These are phyloP conservation scores for Rubia balearica DNA, from an alignment of 305 asterid species.

Conservation along the genomic window DNA sequence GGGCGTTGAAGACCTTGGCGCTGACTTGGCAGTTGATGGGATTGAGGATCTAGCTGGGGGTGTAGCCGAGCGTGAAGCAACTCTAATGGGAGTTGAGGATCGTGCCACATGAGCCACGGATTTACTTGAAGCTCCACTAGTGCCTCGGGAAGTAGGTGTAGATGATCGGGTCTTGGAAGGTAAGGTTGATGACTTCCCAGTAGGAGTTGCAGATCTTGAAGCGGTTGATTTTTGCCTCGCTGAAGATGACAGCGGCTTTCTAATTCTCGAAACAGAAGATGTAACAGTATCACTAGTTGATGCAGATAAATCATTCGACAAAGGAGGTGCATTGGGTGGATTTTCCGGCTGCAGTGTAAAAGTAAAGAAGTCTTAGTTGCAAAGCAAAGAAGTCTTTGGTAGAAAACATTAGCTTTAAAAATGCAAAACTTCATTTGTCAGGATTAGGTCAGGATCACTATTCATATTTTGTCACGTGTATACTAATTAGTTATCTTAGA, in stretches of 20 bases:
- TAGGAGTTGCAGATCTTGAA: constrained; percentile 43
- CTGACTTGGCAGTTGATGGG: constrained; percentile 35
- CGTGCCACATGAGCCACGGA: constrained; percentile 30
- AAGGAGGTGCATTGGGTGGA: constrained; percentile 17
- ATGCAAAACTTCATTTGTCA: neutral
- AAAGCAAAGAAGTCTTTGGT: constrained; percentile 12
- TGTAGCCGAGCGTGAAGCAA: constrained; percentile 41
- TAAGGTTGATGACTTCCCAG: constrained; percentile 21
- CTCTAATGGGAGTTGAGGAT: constrained; percentile 47
- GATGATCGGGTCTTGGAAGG: constrained; percentile 35
- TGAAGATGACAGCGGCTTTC: constrained; percentile 28
- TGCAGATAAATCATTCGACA: constrained; percentile 6
- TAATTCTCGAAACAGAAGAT: constrained; percentile 21
- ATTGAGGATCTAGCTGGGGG: constrained; percentile 39
- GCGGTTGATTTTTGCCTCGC: constrained; percentile 25
- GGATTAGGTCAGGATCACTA: neutral
- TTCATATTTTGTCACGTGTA: no score
- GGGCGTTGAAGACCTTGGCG: constrained; percentile 51
- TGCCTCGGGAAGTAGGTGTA: constrained; percentile 46
- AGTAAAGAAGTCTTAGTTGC: constrained; percentile 2
- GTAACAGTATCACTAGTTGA: constrained; percentile 11
- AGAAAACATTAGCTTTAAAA: neutral
- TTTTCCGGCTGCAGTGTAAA: constrained; percentile 33
- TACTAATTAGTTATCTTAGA: no score
- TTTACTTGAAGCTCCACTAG: constrained; percentile 27